Conservation (phyloP, 768 basidiomycete species). For the Megacollybia marginata region DNA sequence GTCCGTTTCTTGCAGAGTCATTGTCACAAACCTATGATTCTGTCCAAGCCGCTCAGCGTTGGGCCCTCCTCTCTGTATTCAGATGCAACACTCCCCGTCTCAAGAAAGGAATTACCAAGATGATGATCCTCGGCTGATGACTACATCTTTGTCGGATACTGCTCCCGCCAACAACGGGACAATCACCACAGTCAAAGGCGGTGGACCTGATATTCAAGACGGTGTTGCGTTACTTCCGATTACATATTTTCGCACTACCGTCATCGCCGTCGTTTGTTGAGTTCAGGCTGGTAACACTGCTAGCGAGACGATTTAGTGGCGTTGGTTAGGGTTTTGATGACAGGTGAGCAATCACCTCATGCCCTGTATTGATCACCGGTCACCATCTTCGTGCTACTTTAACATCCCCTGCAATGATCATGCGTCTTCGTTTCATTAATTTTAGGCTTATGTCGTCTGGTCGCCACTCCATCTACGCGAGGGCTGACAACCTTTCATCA, state of each 20-base stretch:
- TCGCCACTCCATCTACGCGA: constrained; percentile 35
- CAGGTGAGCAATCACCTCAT: constrained; percentile 36
- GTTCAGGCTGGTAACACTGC: constrained; percentile 81
- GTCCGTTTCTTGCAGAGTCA: too few species aligned
- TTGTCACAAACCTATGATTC: too few species aligned
- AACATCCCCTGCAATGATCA: constrained; percentile 12
- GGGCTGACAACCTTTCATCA: too few species aligned
- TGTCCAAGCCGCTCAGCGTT: too few species aligned
- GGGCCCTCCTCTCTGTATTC: too few species aligned
- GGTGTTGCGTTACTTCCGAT: constrained; percentile 67
- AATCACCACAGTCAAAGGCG: too few species aligned
- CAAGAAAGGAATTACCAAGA: too few species aligned
- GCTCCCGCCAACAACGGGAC: too few species aligned
- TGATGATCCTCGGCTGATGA: too few species aligned
- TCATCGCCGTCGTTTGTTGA: constrained; percentile 92
- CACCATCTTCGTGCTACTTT: constrained; percentile 21
- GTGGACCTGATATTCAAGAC: too few species aligned
- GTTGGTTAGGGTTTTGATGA: constrained; percentile 78
- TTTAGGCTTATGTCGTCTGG: constrained; percentile 90
- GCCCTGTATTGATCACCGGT: background rate
- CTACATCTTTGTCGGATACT: too few species aligned
- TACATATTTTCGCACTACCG: constrained; percentile 81
- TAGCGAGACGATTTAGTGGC: constrained; percentile 57
- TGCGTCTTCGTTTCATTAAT: constrained; percentile 11
- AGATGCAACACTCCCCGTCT: too few species aligned